Percentiles rank a stretch among this genome's conserved stretches.
These are phyloP conservation scores for Aspergillus novoparasiticus DNA, from an alignment of 2,329 filamentous ascomycete genomes.

Conservation along the genomic window DNA sequence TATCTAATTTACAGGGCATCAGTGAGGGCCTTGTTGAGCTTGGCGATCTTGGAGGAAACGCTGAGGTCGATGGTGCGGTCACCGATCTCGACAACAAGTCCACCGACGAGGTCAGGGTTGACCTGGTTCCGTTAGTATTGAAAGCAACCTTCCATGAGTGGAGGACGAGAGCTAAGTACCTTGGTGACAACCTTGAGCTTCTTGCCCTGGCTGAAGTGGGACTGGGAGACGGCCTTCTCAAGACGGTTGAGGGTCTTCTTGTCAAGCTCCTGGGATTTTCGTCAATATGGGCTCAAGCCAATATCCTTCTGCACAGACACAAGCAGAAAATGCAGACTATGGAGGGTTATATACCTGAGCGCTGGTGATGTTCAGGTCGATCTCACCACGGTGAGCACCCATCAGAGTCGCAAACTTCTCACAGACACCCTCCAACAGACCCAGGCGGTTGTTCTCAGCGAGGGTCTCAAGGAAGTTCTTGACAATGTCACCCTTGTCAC, in stretches of 20 bases:
- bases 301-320: not conserved
- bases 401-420: slow-evolving; percentile 88
- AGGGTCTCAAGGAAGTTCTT: slow-evolving; percentile 92
- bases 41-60: slow-evolving; percentile 90
- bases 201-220: slow-evolving; percentile 85
- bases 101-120: slow-evolving; percentile 91
- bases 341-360: slow-evolving; percentile 68
- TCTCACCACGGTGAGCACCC: slow-evolving; percentile 85
- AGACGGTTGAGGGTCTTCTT: slow-evolving; percentile 81
- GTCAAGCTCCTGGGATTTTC: slow-evolving; percentile 70
- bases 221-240: slow-evolving; percentile 87
- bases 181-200: slow-evolving; percentile 97
- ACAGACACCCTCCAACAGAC: slow-evolving; percentile 76
- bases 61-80: slow-evolving; percentile 98
- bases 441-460: slow-evolving; percentile 94
- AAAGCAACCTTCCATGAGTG: not conserved
- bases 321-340: not conserved
- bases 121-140: slow-evolving; percentile 57
- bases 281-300: not conserved
- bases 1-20: slow-evolving; percentile 82
- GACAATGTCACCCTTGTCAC: slow-evolving; percentile 76
- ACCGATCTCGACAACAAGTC: slow-evolving; percentile 92
- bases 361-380: slow-evolving; percentile 89
- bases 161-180: slow-evolving; percentile 51
- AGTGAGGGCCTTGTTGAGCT: slow-evolving; percentile 99